Base-by-base conservation (phyloP, 371 early-diverging fungal genomes). In the Blakeslea trispora region DNA sequence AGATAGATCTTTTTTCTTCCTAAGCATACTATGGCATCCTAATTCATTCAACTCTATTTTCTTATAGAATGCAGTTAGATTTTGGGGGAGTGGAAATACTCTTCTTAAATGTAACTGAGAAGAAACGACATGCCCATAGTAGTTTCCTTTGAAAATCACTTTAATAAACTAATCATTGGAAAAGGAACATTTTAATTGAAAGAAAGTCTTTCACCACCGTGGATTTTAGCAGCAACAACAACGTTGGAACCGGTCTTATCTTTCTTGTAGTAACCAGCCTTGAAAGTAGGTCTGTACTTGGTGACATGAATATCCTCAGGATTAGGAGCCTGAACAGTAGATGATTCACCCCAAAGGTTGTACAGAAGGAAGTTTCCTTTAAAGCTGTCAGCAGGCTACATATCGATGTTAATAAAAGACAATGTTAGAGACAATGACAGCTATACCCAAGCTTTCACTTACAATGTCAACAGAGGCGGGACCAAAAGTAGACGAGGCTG, bases 281-380 rank as follows among this genome's bases (percentile, higher is more conserved):
- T 68, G 19, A 50, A 24, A 31, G 45, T 39, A 41, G 47, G 65
- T 55, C 55, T 64, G 17, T 49, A 45, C 44, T 62, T 62, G 23
- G 64, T 64, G 23, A 71, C 59, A 63, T 71, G 72, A 15, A 71
- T 47, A 28, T 68, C 68, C 34, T 63, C 68, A 22, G 68, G 72
- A 13, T 71, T 42, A 31, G 68, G 62, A 35, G 72, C 72, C 23
- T 50, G 17, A 34, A 71, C 45, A n/a, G 53, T 62, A 8, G 68
- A 50, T 2, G 43, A n/a, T 11, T 61, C 63, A 48, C 62, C 56
- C 23, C 49, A 55, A n/a, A 56, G 24, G 24, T 56, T 55, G 22
- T 55, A 55, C 14, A 68, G 42, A 18, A 47, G 35, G 34, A 71
- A 71, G 15, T 59, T 17, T 35, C 72, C 72, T 32, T 51, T 48